Base-by-base conservation (phyloP, 1,284 basidiomycete genomes). In the Pholiota adiposa region DNA sequence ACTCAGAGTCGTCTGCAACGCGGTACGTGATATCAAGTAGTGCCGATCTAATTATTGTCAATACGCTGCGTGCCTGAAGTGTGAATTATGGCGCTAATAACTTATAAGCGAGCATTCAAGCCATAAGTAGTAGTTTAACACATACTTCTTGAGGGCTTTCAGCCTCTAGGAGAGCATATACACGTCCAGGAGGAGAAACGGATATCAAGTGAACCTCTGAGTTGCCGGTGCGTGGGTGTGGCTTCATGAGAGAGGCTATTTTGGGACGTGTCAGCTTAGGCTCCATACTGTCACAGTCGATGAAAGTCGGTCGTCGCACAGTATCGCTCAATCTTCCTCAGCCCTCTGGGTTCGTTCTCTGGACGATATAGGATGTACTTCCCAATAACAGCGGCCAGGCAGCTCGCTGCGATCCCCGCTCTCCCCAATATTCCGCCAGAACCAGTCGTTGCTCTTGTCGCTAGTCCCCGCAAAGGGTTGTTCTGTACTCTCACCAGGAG, bases 401-500 rank as follows among this genome's bases (percentile, higher is more conserved):
- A 86, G 68, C 79, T 93, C 48, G 87, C 87, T 21, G 85, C 85
- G 19, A 79, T 81, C 29, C 88, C 90, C 49, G 79, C 84, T 29
- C 75, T 92, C 48, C 89, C 89, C 19, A 83, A 89, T 63, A 74
- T 84, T 54, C 77, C 81, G 12, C 76, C 80, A 53, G 87, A 89
- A 65, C 76, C 80, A 16, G 78, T 92, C 46, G 73, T 93, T 49
- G 79, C 78, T 18, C 72, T 94, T 57, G 77, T 79, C 25, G 78
- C 87, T 4, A 93, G 87, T 69, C 85, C 88, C 31, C 83, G 87
- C 63, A 94, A 86, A 72, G 88, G 89, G 44, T 80, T 95, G 51
- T 95, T 96, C 72, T 92, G 88, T 65, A 82, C 86, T 7, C 76
- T 95, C 50, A 88, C 92, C 5, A 81, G 79, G 65, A 84, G 80